A percentile compares a stretch with the other conserved stretches of the same genome.
These are phyloP conservation scores for Tulasnella sp. DNA, from an alignment of 768 basidiomycete species.

Conservation along the genomic window DNA sequence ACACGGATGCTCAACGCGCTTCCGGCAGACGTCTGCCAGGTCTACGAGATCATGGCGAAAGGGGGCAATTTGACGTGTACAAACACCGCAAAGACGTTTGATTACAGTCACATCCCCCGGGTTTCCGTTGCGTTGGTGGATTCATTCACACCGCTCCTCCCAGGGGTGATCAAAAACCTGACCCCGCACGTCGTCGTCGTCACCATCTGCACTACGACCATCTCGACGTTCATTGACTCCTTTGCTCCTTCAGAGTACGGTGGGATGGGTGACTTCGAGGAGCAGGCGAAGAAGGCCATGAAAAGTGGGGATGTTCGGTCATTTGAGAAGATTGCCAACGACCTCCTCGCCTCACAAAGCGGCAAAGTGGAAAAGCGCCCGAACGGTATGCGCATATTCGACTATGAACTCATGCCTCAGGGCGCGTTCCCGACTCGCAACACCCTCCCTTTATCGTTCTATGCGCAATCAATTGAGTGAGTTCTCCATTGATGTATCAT, in stretches of 20 bases:
- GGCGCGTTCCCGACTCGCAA: neutral
- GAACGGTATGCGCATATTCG: neutral
- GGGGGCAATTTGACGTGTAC: too few relatives aligned
- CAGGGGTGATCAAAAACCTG: neutral
- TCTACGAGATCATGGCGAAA: too few relatives aligned
- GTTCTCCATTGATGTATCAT: too few relatives aligned
- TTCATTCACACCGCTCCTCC: too few relatives aligned
- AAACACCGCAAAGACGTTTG: too few relatives aligned
- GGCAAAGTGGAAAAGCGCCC: neutral
- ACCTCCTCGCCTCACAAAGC: neutral
- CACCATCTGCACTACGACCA: neutral
- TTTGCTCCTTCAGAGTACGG: neutral
- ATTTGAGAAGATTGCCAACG: neutral
- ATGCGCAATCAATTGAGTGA: neutral
- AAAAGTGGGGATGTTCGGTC: neutral
- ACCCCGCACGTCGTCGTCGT: constrained; percentile 3
- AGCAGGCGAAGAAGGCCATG: neutral
- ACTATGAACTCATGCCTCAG: constrained; percentile 6
- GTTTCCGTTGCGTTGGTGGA: too few relatives aligned
- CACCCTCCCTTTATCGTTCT: neutral
- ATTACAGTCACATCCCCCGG: too few relatives aligned
- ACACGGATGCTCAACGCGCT: too few relatives aligned
- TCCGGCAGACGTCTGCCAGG: too few relatives aligned
- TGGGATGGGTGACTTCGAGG: neutral
- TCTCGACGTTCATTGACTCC: neutral